Percentiles rank a stretch among this genome's conserved stretches.
phyloP scores from a whole-genome alignment of 257 asterid species.

The Solanum paucissectum region DNA sequence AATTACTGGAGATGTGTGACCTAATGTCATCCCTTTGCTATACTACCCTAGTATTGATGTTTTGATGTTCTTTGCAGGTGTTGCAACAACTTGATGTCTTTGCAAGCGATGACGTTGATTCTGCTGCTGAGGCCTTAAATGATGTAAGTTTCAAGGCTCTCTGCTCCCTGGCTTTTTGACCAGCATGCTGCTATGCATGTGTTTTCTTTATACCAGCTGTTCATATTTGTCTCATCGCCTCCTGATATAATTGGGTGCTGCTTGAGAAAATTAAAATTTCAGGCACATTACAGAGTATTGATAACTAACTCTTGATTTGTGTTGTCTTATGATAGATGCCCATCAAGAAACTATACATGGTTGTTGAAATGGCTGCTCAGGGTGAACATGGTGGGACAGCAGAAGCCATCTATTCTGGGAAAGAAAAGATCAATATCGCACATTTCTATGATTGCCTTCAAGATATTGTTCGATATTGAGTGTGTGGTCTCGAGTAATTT shows the following conservation, averaged over 20 bases:
- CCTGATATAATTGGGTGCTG: background rate
- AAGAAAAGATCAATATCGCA: conserved; percentile 55
- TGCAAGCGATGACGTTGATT: conserved; percentile 55
- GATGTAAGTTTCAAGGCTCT: conserved; percentile 47
- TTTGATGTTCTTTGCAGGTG: conserved; percentile 43
- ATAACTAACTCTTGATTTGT: background rate
- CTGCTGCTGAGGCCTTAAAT: conserved; percentile 87
- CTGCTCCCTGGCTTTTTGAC: background rate
- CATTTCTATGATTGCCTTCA: conserved; percentile 82
- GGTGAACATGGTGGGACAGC: conserved; percentile 89
- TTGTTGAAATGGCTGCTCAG: conserved; percentile 96
- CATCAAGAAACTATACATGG: conserved; percentile 80
- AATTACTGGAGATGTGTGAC: background rate
- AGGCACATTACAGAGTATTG: background rate
- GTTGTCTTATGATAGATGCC: conserved; percentile 50
- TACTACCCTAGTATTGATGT: conserved; percentile 3
- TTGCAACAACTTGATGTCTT: conserved; percentile 69
- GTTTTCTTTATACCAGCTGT: background rate
- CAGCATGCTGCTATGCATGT: background rate
- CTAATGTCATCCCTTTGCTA: background rate
- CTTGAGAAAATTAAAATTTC: background rate
- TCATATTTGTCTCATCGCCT: background rate
- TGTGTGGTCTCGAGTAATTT: background rate
- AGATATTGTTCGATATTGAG: conserved; percentile 54
- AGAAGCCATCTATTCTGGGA: conserved; percentile 68